These are phyloP conservation scores for Plasmodium gallinaceum DNA, from an alignment of 169 alveolate genomes.

Conservation along the genomic window DNA sequence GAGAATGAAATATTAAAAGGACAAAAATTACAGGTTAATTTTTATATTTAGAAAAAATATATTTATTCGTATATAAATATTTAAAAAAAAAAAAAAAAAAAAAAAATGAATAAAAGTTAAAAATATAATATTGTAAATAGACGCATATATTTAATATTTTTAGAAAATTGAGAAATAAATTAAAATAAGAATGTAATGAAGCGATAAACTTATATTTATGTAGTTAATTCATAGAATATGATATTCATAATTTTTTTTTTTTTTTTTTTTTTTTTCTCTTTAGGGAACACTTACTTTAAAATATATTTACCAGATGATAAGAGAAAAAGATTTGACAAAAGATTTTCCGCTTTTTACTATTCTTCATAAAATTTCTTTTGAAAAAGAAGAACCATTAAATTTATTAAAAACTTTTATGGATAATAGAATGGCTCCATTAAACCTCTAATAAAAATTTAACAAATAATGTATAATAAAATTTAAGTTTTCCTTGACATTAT, in stretches of 20 bases:
- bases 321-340: conserved; percentile 33
- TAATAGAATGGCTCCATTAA: neutral
- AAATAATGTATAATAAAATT: neutral
- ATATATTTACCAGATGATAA: conserved; percentile 55
- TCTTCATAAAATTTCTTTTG: conserved; percentile 65
- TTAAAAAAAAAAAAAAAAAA: neutral
- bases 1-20: conserved; percentile 93
- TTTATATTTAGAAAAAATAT: conserved; percentile 19
- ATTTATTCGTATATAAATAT: neutral
- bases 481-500: too few relatives aligned
- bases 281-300: conserved; percentile 68
- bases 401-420: conserved; percentile 59
- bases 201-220: too few relatives aligned
- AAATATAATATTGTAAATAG: neutral
- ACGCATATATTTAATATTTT: neutral
- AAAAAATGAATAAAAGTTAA: neutral
- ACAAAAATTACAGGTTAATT: conserved; percentile 90
- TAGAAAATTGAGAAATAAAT: too few relatives aligned
- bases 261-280: conserved; percentile 8
- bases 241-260: neutral
- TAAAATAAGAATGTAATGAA: too few relatives aligned
- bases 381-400: conserved; percentile 45
- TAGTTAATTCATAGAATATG: too few relatives aligned
- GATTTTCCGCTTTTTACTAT: conserved; percentile 65
- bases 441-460: conserved; percentile 9